A percentile compares a stretch with the other conserved stretches of the same genome.
These are phyloP conservation scores for Coemansia brasiliensis DNA, from an alignment of 192 early-diverging fungal species.

Conservation along the genomic window DNA sequence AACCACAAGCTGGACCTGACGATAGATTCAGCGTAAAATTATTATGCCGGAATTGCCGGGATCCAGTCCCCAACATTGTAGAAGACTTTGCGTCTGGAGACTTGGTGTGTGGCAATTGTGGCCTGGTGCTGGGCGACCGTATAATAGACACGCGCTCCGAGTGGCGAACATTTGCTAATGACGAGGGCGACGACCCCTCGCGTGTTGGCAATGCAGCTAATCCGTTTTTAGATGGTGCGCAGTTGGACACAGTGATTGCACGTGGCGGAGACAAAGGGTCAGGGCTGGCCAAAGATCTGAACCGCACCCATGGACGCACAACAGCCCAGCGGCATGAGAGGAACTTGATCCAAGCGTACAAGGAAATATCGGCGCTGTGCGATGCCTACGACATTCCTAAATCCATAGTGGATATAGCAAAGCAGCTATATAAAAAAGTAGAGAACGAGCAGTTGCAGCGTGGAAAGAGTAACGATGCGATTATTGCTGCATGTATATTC, in stretches of 20 bases:
- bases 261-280: slow-evolving; percentile 74
- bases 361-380: slow-evolving; percentile 83
- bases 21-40: slow-evolving; percentile 17
- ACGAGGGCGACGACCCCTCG: slow-evolving; percentile 50
- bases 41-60: slow-evolving; percentile 76
- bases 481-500: slow-evolving; percentile 92
- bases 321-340: slow-evolving; percentile 75
- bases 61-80: slow-evolving; percentile 85
- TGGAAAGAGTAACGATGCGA: slow-evolving; percentile 80
- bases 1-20: background rate
- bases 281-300: slow-evolving; percentile 44
- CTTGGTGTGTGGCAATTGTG: slow-evolving; percentile 92
- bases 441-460: slow-evolving; percentile 83
- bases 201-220: slow-evolving; percentile 50
- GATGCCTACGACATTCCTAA: slow-evolving; percentile 82
- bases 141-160: slow-evolving; percentile 97
- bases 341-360: slow-evolving; percentile 79
- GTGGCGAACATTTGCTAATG: slow-evolving; percentile 74
- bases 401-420: slow-evolving; percentile 83
- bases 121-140: slow-evolving; percentile 88
- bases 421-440: slow-evolving; percentile 87
- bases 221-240: slow-evolving; percentile 37
- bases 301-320: slow-evolving; percentile 58
- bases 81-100: slow-evolving; percentile 96
- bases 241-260: slow-evolving; percentile 67